Evolutionary conservation across 129 eudicot genomes (phyloP).

Genomic region (Centella asiatica): DNA sequence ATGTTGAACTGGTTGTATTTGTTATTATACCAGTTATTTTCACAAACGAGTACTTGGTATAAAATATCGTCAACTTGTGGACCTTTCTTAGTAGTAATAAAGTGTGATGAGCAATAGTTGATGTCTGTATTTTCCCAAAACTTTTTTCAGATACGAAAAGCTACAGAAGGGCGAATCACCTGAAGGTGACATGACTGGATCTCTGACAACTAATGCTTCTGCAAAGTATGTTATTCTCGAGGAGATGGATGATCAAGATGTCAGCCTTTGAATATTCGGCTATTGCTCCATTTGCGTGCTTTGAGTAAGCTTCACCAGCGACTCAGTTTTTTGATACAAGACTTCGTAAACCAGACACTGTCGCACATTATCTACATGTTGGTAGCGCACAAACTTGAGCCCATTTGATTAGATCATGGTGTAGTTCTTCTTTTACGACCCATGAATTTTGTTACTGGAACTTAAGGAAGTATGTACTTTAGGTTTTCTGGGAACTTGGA

Average conservation of each 20-base stretch:
- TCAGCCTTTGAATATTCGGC: constrained; percentile 17
- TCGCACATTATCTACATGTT: background rate
- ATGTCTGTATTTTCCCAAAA: background rate
- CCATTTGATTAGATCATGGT: too few species aligned
- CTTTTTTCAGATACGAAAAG: constrained; percentile 52
- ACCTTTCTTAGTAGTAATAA: background rate
- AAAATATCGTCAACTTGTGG: background rate
- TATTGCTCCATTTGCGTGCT: background rate
- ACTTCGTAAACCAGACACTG: background rate
- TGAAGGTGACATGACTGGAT: constrained; percentile 26
- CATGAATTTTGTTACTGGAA: too few species aligned
- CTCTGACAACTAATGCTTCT: constrained; percentile 21
- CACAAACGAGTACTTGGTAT: background rate
- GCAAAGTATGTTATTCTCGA: constrained; percentile 77
- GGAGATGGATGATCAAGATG: constrained; percentile 65
- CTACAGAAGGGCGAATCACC: constrained; percentile 42
- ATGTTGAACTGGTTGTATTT: too few species aligned
- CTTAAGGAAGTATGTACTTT: too few species aligned
- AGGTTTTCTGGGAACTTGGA: too few species aligned
- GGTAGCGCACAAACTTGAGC: background rate
- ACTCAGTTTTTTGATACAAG: background rate
- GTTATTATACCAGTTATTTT: too few species aligned
- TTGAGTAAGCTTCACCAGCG: background rate
- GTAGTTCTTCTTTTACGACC: too few species aligned
- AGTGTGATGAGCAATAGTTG: background rate